Base-by-base conservation (phyloP, 2,329 filamentous ascomycete species). In the Xylaria sp. region DNA sequence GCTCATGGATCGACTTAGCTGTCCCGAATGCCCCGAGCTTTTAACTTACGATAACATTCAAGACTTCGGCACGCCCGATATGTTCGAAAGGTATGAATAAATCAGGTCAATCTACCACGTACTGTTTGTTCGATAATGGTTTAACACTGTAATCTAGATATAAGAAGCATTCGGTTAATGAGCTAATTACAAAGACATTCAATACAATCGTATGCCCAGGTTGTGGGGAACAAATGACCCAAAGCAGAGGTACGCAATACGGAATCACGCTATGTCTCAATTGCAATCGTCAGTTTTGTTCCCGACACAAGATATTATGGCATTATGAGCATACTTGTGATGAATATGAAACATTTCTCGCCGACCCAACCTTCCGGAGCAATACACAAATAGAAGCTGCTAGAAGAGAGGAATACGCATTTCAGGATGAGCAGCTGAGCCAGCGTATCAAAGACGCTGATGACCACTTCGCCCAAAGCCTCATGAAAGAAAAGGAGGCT, bases 151-250 rank as follows among this genome's bases (percentile, higher is more conserved):
- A 41, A 4, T 21, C 13, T n/a, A 66, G 67, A 33, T 68, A 61
- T 23, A 44, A 57, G 3, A 58, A 25, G 11, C 56, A 48, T 11
- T 35, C 17, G n/a, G 52, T 66, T 4, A 60, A 67, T 2, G 10
- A 25, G n/a, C 47, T 68, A 5, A 19, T 85, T 54, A 76, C 78
- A 17, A 69, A 73, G 19, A 72, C 79, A 1, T 73, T 77, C 0
- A 79, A 79, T 31, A 87, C 85, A 65, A 71, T 79, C 13, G 85
- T 82, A 80, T 88, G 85, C 65, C 77, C 84, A 0, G 75, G 74
- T 2, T 88, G 85, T 66, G 77, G 74, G 8, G 79, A 77, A 1
- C 84, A 85, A 0, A 84, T 87, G 64, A 75, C 85, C 2, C 84
- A 86, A 47, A 74, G 76, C 1, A 75, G 71, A 1, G 79, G 79